Conservation (phyloP, 192 early-diverging fungal species). For the Rhizophagus clarus region DNA sequence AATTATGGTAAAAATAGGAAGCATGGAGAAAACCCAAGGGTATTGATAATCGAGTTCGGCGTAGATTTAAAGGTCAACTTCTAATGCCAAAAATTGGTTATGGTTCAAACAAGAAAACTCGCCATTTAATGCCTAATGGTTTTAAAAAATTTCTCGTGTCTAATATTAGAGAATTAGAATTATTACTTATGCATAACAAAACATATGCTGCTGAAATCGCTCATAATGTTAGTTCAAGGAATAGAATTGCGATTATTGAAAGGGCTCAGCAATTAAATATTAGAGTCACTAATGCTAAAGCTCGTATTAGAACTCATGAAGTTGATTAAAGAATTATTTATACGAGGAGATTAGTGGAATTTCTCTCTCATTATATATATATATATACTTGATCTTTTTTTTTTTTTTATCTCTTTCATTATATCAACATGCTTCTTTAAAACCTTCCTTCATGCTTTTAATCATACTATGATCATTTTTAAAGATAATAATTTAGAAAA, state of each 20-base stretch:
- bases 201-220: slow-evolving; percentile 99
- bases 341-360: not conserved
- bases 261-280: slow-evolving; percentile 95
- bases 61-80: slow-evolving; percentile 97
- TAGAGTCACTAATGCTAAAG: slow-evolving; percentile 84
- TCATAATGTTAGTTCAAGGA: slow-evolving; percentile 94
- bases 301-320: slow-evolving; percentile 31
- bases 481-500: not conserved
- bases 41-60: slow-evolving; percentile 98
- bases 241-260: slow-evolving; percentile 90
- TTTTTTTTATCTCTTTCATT: too few species aligned
- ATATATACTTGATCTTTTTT: too few species aligned
- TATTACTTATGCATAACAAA: slow-evolving; percentile 99
- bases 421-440: not conserved
- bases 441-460: not conserved
- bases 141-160: slow-evolving; percentile 98
- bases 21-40: slow-evolving; percentile 99
- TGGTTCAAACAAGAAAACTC: slow-evolving; percentile 95
- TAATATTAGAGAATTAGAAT: slow-evolving; percentile 91
- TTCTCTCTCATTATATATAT: not conserved
- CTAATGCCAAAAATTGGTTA: slow-evolving; percentile 99
- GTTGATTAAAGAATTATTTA: slow-evolving; percentile 11
- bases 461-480: too few species aligned
- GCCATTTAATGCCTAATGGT: slow-evolving; percentile 95
- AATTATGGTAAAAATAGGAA: slow-evolving; percentile 56